phyloP scores from a whole-genome alignment of 83 land plant genomes.

The Picea engelmannii region DNA sequence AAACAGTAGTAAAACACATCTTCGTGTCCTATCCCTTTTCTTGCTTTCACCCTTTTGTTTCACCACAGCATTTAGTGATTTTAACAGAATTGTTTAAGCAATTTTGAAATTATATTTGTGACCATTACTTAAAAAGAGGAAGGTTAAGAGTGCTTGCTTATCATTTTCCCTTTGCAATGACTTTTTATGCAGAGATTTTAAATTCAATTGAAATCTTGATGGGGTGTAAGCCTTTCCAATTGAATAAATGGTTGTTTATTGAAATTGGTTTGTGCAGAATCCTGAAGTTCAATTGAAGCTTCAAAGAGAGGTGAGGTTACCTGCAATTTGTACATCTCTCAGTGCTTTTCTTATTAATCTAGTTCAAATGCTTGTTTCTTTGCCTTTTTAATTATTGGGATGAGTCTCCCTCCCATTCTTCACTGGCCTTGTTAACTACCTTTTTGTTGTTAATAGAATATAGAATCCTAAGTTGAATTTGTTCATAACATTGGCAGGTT shows the following conservation, averaged over 20 bases:
- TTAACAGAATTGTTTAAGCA: neutral
- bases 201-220: too few species aligned
- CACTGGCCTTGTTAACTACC: neutral
- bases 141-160: neutral
- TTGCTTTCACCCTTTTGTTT: neutral
- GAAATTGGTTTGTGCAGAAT: conserved; percentile 53
- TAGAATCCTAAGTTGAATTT: neutral
- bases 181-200: neutral
- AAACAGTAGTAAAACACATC: neutral
- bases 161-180: neutral
- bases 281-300: conserved; percentile 79
- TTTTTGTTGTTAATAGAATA: neutral
- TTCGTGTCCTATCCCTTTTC: neutral
- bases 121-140: neutral
- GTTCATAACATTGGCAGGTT: conserved; percentile 45
- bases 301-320: conserved; percentile 76
- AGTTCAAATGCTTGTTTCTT: neutral
- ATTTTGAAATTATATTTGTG: neutral
- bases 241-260: neutral
- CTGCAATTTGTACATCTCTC: neutral
- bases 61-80: neutral
- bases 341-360: neutral
- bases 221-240: too few species aligned
- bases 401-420: neutral
- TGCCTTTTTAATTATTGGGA: neutral